Evolutionary conservation across 148 eudicot genomes (phyloP), one percentile per base, ranked within the genome.

Genomic region (Rhododendron henanense): DNA sequence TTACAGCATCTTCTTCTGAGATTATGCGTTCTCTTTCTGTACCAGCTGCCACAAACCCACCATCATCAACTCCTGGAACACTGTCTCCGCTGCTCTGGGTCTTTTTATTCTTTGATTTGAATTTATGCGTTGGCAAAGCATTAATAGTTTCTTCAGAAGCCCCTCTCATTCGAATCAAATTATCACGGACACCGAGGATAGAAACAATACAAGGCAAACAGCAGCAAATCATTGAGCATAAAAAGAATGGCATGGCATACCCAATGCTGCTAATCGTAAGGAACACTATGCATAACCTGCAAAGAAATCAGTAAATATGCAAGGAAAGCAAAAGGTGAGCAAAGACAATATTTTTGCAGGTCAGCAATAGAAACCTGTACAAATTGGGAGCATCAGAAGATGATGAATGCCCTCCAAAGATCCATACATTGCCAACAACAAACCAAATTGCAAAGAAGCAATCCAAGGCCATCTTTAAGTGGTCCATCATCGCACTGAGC

Each of bases 381-480:
- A 94, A 89, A 90, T 92, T 93, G 73, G 96, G 96, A 88, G 96
- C 95, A 90, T 92, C 95, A 55, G 93, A 83, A 51, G 91, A 91
- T 74, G 96, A 92, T 45, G 96, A 91, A 83, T 90, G 93, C 53
- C 95, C 96, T 59, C 96, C 94, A 87, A 94, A 93, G 69, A 94
- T 92, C 96, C 96, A 94, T 65, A 94, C 90, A 83, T 92, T 94
- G 39, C 96, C 96, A 85, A 93, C 95, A 35, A 94, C 94, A 85
- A 94, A 94, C 96, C 96, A 94, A 79, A 94, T 91, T 48, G 94
- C 96, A 91, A 91, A 94, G 92, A 94, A 94, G 89, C 96, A 93
- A 91, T 94, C 95, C 88, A 94, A 90, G 6, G 92, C 93, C 96
- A 93, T 91, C 90, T 94, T 94, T 65, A 92, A 88, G 80, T 94